These are phyloP conservation scores for Boletus patriciae DNA, from an alignment of 768 basidiomycete species.

Conservation along the genomic window DNA sequence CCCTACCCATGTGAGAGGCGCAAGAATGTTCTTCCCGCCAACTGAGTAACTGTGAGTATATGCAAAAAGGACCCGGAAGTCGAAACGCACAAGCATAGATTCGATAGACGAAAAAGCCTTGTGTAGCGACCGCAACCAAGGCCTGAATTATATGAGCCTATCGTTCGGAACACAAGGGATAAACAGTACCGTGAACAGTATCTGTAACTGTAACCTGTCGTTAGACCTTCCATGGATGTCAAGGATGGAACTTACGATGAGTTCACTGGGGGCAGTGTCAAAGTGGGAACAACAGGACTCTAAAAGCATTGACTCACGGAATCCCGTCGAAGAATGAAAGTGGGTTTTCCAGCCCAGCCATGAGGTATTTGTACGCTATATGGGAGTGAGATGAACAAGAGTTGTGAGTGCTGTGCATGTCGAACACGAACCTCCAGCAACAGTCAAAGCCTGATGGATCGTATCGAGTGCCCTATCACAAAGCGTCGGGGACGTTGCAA, in stretches of 20 bases:
- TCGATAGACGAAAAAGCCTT: constrained; percentile 15
- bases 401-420: too few relatives aligned
- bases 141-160: neutral
- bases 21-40: neutral
- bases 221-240: neutral
- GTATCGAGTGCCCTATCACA: constrained; percentile 1
- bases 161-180: neutral
- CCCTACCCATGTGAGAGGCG: constrained; percentile 13
- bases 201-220: constrained; percentile 5
- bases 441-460: constrained; percentile 8
- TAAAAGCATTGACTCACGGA: constrained; percentile 6
- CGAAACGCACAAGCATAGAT: constrained; percentile 10
- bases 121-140: constrained; percentile 2
- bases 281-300: neutral
- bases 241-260: constrained; percentile 1
- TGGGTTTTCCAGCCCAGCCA: neutral
- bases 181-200: constrained; percentile 1
- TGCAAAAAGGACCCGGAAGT: neutral
- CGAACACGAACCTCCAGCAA: constrained; percentile 9
- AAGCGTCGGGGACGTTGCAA: neutral
- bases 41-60: constrained; percentile 5
- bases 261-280: neutral
- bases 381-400: neutral
- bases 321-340: neutral
- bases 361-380: constrained; percentile 4